Evolutionary conservation across 306 rosid genomes (phyloP).

Genomic region (Delonix regia): DNA sequence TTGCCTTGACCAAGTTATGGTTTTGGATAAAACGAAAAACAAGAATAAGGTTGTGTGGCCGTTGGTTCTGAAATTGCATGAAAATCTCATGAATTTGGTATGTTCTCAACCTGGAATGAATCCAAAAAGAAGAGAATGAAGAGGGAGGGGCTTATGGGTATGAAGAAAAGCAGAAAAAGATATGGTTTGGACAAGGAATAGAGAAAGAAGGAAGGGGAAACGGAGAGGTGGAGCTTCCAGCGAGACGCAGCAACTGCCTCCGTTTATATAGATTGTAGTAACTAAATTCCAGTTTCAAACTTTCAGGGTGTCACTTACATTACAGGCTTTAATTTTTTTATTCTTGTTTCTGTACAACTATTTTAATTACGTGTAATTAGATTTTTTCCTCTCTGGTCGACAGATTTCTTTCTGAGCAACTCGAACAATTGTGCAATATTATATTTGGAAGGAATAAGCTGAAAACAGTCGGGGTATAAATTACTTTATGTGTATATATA

Average conservation of each 20-base stretch:
- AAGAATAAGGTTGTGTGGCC: slow-evolving; percentile 13
- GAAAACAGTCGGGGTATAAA: not conserved
- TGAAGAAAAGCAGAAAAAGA: not conserved
- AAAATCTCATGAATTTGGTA: not conserved
- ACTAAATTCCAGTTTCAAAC: not conserved
- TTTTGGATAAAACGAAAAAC: not conserved
- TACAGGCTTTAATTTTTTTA: not conserved
- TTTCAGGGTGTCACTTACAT: not conserved
- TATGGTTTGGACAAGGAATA: slow-evolving; percentile 17
- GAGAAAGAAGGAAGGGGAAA: slow-evolving; percentile 13
- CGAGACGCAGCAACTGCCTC: slow-evolving; percentile 35
- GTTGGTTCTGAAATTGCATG: slow-evolving; percentile 17
- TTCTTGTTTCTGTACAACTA: not conserved
- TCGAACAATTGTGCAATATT: not conserved
- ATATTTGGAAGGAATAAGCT: not conserved
- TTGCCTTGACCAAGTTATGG: not conserved
- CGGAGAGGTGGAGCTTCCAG: slow-evolving; percentile 29
- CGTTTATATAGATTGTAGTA: slow-evolving; percentile 28
- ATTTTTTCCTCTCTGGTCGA: no score
- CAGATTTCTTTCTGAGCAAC: not conserved
- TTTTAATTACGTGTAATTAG: not conserved
- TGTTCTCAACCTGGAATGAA: not conserved
- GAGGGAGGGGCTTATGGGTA: not conserved
- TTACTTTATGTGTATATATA: no score
- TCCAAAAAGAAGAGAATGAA: not conserved